Conservation (phyloP, 2,329 filamentous ascomycete species). For the Fusarium clavum region DNA sequence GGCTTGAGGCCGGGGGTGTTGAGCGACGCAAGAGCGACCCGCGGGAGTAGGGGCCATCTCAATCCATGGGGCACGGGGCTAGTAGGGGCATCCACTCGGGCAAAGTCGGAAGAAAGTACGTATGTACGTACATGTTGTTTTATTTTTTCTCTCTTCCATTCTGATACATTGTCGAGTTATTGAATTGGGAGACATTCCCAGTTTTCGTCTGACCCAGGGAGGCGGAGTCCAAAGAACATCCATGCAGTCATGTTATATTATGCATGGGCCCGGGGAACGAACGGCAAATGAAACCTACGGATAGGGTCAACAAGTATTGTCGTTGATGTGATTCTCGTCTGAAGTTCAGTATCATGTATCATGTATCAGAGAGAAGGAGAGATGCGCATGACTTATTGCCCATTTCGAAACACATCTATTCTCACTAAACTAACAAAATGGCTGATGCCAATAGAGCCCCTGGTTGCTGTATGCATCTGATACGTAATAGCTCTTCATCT, state of each 20-base stretch:
- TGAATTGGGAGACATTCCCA: slow-evolving; percentile 30
- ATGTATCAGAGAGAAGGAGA: slow-evolving; percentile 6
- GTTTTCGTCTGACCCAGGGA: slow-evolving; percentile 41
- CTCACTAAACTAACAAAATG: slow-evolving; percentile 5
- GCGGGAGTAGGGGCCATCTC: slow-evolving; percentile 26
- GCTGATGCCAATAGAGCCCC: slow-evolving; percentile 28
- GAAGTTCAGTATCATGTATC: background rate
- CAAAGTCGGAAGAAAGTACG: slow-evolving; percentile 39
- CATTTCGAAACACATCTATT: slow-evolving; percentile 7
- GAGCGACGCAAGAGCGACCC: slow-evolving; percentile 36
- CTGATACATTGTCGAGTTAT: slow-evolving; percentile 32
- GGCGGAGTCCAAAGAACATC: slow-evolving; percentile 24
- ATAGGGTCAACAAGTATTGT: slow-evolving; percentile 1
- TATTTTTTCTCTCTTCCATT: background rate
- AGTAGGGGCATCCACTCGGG: slow-evolving; percentile 41
- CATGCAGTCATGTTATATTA: background rate
- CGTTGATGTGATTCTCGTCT: slow-evolving; percentile 13
- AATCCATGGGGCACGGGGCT: slow-evolving; percentile 30
- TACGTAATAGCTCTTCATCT: slow-evolving; percentile 25
- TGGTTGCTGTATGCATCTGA: slow-evolving; percentile 15
- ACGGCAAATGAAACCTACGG: slow-evolving; percentile 25
- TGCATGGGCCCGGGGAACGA: background rate
- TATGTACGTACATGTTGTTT: background rate
- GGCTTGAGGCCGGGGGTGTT: slow-evolving; percentile 18
- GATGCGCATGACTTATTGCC: slow-evolving; percentile 26